Conservation (phyloP, 495 filamentous ascomycete species). For the Aspergillus biplanus region DNA sequence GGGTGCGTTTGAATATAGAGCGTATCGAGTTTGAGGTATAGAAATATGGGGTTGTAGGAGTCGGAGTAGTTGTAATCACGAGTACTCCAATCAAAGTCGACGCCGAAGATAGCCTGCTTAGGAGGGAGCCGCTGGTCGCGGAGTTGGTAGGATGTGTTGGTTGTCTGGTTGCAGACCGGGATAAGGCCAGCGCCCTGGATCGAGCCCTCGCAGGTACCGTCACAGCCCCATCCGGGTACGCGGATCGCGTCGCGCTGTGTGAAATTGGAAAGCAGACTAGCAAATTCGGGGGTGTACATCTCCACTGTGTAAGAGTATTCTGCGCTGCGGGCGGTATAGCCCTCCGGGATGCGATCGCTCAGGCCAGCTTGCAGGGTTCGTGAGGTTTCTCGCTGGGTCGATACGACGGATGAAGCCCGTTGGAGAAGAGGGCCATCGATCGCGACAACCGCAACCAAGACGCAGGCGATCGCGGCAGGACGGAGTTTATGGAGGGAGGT, state of each 20-base stretch:
- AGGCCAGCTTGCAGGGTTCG: not conserved
- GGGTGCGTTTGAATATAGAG: not conserved
- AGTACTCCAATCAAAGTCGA: not conserved
- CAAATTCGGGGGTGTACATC: not conserved
- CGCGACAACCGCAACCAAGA: not conserved
- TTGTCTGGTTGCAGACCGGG: not conserved
- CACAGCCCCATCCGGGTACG: not conserved
- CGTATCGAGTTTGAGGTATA: not conserved
- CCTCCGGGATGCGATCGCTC: not conserved
- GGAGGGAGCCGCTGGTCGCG: not conserved
- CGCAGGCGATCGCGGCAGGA: not conserved
- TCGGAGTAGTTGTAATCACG: constrained; percentile 1
- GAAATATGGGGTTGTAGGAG: not conserved
- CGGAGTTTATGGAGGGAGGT: not conserved
- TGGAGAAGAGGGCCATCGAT: not conserved
- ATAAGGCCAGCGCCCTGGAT: not conserved
- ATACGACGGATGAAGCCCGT: not conserved
- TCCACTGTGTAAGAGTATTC: not conserved
- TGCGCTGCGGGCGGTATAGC: not conserved
- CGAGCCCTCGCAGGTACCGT: not conserved
- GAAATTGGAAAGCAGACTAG: not conserved
- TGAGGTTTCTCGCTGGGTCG: not conserved
- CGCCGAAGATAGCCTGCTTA: not conserved
- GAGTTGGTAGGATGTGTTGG: not conserved
- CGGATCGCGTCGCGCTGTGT: not conserved